A percentile compares a stretch with the other conserved stretches of the same genome.
These are phyloP conservation scores for Colletotrichum sp. DNA, from an alignment of 2,329 filamentous ascomycete genomes.

Conservation along the genomic window DNA sequence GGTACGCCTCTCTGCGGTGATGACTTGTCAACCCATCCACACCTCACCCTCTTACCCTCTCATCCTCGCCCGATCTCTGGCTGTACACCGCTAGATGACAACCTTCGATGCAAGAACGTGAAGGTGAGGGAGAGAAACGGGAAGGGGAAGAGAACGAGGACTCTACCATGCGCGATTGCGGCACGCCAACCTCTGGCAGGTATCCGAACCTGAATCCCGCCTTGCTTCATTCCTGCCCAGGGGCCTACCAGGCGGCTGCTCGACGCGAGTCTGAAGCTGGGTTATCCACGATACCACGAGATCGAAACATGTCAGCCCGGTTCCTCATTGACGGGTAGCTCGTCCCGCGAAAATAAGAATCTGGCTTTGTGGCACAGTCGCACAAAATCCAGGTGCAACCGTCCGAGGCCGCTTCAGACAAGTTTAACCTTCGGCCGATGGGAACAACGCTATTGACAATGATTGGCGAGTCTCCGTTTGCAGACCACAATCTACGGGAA, in stretches of 20 bases:
- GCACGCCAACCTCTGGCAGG: not conserved
- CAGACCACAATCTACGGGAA: constrained; percentile 18
- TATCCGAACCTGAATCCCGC: not conserved
- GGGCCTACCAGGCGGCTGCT: not conserved
- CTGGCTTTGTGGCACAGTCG: constrained; percentile 2
- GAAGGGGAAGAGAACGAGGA: not conserved
- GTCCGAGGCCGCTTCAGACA: constrained; percentile 20
- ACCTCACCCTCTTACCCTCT: not conserved
- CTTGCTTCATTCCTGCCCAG: not conserved
- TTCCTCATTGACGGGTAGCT: not conserved
- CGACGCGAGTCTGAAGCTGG: not conserved
- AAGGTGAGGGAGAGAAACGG: not conserved
- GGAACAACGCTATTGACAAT: constrained; percentile 20
- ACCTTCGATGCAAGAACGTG: not conserved
- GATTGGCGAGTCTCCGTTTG: constrained; percentile 25
- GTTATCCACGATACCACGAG: not conserved
- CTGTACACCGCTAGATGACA: constrained; percentile 12
- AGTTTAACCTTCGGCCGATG: constrained; percentile 14
- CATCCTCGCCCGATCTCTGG: not conserved
- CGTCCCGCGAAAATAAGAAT: constrained; percentile 6
- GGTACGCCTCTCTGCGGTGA: not conserved
- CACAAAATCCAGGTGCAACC: constrained; percentile 13
- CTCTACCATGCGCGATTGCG: not conserved
- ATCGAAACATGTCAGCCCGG: not conserved
- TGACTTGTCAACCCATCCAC: constrained; percentile 20